phyloP scores from a whole-genome alignment of 2,329 filamentous ascomycete species.

The Alternaria triticina region DNA sequence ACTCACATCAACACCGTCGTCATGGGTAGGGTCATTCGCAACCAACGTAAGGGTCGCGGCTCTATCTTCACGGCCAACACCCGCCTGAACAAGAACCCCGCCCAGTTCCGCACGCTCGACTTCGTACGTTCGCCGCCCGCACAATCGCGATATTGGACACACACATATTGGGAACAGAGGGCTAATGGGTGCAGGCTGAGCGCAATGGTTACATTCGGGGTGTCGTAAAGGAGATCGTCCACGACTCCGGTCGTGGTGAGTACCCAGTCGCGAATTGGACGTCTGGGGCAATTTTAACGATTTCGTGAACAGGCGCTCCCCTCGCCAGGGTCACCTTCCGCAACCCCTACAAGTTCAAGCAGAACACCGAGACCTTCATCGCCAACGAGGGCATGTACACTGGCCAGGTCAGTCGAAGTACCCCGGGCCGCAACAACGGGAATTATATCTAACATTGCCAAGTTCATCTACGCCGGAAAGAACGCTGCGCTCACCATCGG shows the following conservation, averaged over 20 bases:
- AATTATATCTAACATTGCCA: conserved; percentile 25
- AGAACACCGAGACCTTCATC: conserved; percentile 98
- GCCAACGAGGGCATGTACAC: conserved; percentile 99
- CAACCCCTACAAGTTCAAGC: conserved; percentile 98
- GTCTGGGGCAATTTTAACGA: conserved; percentile 26
- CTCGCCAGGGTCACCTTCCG: conserved; percentile 97
- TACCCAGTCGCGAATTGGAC: conserved; percentile 16
- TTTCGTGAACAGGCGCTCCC: conserved; percentile 62
- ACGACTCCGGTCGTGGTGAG: conserved; percentile 95
- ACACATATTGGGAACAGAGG: conserved; percentile 34
- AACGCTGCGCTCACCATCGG: conserved; percentile 95
- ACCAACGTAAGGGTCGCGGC: conserved; percentile 75
- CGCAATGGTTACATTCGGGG: conserved; percentile 97
- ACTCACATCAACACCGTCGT: conserved; percentile 46
- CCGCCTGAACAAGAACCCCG: conserved; percentile 86
- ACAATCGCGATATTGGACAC: conserved; percentile 23
- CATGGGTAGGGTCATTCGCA: conserved; percentile 75
- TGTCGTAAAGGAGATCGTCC: conserved; percentile 98
- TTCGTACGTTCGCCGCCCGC: conserved; percentile 60
- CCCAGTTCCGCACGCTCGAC: conserved; percentile 97
- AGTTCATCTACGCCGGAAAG: conserved; percentile 99
- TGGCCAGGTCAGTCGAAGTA: conserved; percentile 68
- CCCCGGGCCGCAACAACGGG: background rate
- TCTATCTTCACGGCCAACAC: conserved; percentile 74
- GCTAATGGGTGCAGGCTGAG: conserved; percentile 64